Conservation (phyloP, 257 asterid species). For the Solanum virginianum region DNA sequence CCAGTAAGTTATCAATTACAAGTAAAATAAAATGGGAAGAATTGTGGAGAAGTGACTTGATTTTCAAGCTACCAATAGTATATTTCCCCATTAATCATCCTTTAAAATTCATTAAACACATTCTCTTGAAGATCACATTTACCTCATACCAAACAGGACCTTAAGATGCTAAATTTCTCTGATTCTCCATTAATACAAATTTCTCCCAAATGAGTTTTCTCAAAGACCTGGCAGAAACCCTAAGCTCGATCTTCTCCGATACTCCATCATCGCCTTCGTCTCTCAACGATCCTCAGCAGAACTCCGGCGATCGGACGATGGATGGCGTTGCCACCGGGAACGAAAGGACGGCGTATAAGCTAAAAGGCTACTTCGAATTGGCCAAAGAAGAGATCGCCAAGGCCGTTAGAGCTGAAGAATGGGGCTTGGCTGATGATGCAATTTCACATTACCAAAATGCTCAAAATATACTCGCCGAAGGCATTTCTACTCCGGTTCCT, state of each 20-base stretch:
- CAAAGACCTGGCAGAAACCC: conserved; percentile 43
- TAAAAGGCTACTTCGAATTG: conserved; percentile 83
- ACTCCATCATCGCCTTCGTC: conserved; percentile 19
- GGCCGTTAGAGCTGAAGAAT: conserved; percentile 92
- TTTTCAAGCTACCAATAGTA: background rate
- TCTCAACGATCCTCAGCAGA: conserved; percentile 11
- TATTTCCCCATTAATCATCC: background rate
- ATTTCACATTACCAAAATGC: conserved; percentile 51
- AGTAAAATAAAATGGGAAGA: background rate
- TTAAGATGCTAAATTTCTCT: background rate
- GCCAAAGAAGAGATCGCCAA: conserved; percentile 77
- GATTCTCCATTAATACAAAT: background rate
- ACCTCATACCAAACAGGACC: background rate
- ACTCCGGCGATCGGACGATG: conserved; percentile 43
- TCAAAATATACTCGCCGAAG: conserved; percentile 61
- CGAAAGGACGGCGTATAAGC: conserved; percentile 77
- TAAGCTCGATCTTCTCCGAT: conserved; percentile 54
- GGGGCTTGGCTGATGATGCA: conserved; percentile 86
- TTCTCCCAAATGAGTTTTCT: conserved; percentile 42
- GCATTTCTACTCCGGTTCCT: conserved; percentile 76
- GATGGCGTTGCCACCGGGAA: conserved; percentile 74
- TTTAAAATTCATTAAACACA: background rate
- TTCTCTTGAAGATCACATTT: background rate
- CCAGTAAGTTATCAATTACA: background rate
- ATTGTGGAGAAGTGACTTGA: background rate